A percentile compares a stretch with the other conserved stretches of the same genome.
phyloP scores from a whole-genome alignment of 2,329 filamentous ascomycete species.

The Fusarium azukiicola region DNA sequence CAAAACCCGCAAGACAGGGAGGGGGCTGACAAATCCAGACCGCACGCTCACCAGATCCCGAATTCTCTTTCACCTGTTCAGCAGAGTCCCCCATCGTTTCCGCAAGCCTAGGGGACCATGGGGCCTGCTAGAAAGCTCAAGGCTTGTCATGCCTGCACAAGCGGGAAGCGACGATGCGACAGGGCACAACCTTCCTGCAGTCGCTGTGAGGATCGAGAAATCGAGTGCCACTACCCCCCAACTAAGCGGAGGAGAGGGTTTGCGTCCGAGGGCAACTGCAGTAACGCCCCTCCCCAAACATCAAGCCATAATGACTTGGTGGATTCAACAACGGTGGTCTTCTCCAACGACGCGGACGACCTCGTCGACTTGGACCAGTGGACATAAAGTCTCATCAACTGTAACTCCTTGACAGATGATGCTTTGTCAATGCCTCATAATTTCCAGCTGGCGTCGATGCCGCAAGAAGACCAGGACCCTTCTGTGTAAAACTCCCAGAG shows the following conservation, averaged over 20 bases:
- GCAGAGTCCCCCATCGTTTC: background rate
- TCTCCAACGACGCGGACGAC: background rate
- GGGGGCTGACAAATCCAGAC: background rate
- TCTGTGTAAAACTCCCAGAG: background rate
- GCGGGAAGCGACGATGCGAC: conserved; percentile 35
- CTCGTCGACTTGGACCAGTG: conserved; percentile 22
- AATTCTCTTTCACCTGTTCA: background rate
- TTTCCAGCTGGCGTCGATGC: background rate
- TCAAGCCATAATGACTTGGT: background rate
- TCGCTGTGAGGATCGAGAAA: conserved; percentile 31
- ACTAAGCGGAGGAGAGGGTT: conserved; percentile 7
- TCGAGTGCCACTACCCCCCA: conserved; percentile 33
- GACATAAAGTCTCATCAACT: conserved; percentile 10
- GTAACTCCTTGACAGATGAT: background rate
- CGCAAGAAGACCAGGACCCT: background rate
- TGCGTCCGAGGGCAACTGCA: background rate
- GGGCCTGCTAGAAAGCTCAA: conserved; percentile 13
- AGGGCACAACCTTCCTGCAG: conserved; percentile 27
- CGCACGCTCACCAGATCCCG: background rate
- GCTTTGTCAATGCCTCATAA: background rate
- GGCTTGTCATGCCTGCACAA: conserved; percentile 34
- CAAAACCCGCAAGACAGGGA: background rate
- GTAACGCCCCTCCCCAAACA: background rate
- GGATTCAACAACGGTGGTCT: background rate
- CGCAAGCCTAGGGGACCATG: conserved; percentile 6